Percentiles rank a stretch among this genome's conserved stretches.
Evolutionary conservation across 768 basidiomycete genomes (phyloP).

Genomic region (Clathrus columnatus): DNA sequence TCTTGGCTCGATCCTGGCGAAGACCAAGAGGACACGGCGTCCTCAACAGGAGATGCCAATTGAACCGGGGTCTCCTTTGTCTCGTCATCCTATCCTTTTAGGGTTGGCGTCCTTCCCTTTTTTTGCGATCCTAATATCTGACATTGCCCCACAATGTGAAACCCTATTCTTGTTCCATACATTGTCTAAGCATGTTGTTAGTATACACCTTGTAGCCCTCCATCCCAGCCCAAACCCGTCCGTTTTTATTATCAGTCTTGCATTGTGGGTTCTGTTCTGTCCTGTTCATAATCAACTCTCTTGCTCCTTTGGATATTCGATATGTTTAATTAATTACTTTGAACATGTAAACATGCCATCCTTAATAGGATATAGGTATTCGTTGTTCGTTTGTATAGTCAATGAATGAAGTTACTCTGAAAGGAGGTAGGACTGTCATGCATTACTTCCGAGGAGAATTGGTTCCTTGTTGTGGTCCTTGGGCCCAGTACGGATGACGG

Average conservation of each 20-base stretch:
- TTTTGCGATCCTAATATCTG: neutral
- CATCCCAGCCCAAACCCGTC: neutral
- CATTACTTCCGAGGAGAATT: neutral
- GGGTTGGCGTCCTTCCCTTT: neutral
- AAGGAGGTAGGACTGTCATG: conserved; percentile 2
- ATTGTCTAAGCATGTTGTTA: neutral
- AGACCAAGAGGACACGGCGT: conserved; percentile 40
- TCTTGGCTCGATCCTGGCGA: conserved; percentile 85
- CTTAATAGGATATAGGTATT: neutral
- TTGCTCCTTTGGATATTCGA: too few species aligned
- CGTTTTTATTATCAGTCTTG: neutral
- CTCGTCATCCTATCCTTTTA: too few species aligned
- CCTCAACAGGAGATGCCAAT: neutral
- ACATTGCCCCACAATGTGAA: neutral
- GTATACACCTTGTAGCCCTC: neutral
- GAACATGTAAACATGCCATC: too few species aligned
- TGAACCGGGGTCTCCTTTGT: too few species aligned
- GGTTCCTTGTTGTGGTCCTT: neutral
- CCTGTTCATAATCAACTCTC: too few species aligned
- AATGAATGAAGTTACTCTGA: neutral
- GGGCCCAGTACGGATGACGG: neutral
- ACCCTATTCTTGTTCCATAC: neutral
- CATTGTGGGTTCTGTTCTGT: neutral
- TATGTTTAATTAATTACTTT: too few species aligned
- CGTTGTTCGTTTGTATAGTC: too few species aligned